Base-by-base conservation (phyloP, 2,329 filamentous ascomycete genomes). In the Clarireedia sp. region DNA sequence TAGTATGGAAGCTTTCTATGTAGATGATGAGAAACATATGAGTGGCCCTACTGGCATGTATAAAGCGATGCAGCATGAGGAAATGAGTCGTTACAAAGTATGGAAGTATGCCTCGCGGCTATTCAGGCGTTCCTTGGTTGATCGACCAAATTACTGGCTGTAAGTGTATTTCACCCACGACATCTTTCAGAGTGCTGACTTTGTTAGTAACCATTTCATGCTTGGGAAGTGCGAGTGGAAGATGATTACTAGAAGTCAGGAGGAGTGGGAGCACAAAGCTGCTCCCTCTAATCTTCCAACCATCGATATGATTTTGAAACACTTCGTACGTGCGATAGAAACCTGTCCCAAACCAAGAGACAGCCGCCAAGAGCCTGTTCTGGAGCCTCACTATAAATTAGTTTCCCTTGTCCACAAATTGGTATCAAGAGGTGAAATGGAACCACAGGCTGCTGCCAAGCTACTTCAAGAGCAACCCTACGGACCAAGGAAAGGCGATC, bases 311-410 rank as follows among this genome's bases (percentile, higher is more conserved):
- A 76, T 87, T 8, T 67, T 87, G 2, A 74, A 80, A 52, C 74
- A 78, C 9, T 75, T 86, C 55, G 70, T 78, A 14, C 76, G 78
- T 58, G 79, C 85, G 2, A 81, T 88, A 55, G 76, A 83, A 54
- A 75, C 75, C 8, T 70, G 86, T 23, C 84, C 85, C 1, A 76
- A 79, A 58, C 79, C 80, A 57, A 77, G 76, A 62, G 80, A 86
- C 63, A 77, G 74, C 16, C 76, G 80, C 60, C 69, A 75, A 56
- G 85, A 89, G 60, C 83, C 83, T 0, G 79, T 86, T 23, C 76
- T 89, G 16, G 86, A 89, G 64, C 86, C 86, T 5, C 85, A 89
- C 64, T 88, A 86, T 69, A 88, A 88, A 67, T 75, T 89, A 16
- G 76, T 86, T 38, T 82, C 82, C 12, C 71, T 86, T 24, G 74